Evolutionary conservation across 2,329 filamentous ascomycete species (phyloP), one percentile per base, ranked within the genome.

Genomic region (Talaromyces piceae): DNA sequence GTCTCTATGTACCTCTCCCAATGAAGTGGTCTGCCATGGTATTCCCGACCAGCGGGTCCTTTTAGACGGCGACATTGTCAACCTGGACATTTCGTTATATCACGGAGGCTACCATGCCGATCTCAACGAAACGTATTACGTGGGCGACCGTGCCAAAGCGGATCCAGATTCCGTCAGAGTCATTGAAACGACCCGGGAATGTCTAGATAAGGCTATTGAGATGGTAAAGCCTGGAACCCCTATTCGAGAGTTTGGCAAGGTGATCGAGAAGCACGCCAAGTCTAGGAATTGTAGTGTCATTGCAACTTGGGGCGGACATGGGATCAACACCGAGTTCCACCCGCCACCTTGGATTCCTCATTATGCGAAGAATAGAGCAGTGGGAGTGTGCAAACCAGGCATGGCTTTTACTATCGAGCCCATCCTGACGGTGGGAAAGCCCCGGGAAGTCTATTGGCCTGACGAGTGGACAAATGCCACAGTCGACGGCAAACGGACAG

Each of bases 381-480:
- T 94, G 1, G 91, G 91, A 45, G 82, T 85, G 63, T 91, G 88
- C 57, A 95, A 95, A 72, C 83, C 87, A 0, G 91, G 91, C 27
- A 94, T 95, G 88, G 93, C 88, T 46, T 96, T 96, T 63, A 96
- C 91, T 0, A 95, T 96, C 56, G 91, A 96, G 72, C 91, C 91
- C 20, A 96, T 96, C 88, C 87, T 96, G 63, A 87, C 87, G 11
- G 68, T 95, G 51, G 91, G 91, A 43, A 88, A 84, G 57, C 86
- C 91, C 67, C 80, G 81, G 57, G 91, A 95, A 63, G 84, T 90
- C 65, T 95, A 88, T 1, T 96, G 91, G 91, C 91, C 91, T 0
- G 91, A 96, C 67, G 87, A 95, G 72, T 96, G 91, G 91, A 96
- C 91, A 0, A 93, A 88, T 68, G 86, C 87, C 2, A 96, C 91